These are phyloP conservation scores for Backusella parvicylindrica DNA, from an alignment of 192 early-diverging fungal genomes.

Conservation along the genomic window DNA sequence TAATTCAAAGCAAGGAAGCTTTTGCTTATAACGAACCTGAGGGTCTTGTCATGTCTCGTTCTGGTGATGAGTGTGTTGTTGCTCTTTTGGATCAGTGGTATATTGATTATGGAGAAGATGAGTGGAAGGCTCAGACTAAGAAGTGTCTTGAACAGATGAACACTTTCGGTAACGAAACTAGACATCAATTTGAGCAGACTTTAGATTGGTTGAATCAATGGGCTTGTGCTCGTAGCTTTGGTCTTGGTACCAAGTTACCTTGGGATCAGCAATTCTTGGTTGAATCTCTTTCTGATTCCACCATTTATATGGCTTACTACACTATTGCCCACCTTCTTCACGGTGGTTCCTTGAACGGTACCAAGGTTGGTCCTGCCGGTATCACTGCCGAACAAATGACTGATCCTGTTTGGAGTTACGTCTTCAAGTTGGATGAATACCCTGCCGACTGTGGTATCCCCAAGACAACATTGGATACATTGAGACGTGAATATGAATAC, in stretches of 20 bases:
- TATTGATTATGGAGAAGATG: slow-evolving; percentile 91
- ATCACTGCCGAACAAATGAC: slow-evolving; percentile 87
- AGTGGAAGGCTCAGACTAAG: slow-evolving; percentile 76
- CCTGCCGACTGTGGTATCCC: slow-evolving; percentile 60
- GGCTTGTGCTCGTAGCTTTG: slow-evolving; percentile 94
- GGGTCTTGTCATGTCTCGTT: slow-evolving; percentile 85
- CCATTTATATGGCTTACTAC: slow-evolving; percentile 99
- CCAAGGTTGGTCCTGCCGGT: slow-evolving; percentile 67
- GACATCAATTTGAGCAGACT: slow-evolving; percentile 79
- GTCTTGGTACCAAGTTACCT: slow-evolving; percentile 88
- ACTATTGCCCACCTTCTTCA: slow-evolving; percentile 93
- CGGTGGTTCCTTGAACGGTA: slow-evolving; percentile 81
- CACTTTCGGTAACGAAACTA: slow-evolving; percentile 75
- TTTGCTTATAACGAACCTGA: slow-evolving; percentile 97
- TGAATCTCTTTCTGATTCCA: slow-evolving; percentile 96
- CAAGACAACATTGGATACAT: slow-evolving; percentile 63
- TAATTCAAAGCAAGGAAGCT: slow-evolving; percentile 70
- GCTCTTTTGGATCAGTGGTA: slow-evolving; percentile 98
- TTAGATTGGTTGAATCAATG: slow-evolving; percentile 94
- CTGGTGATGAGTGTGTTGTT: slow-evolving; percentile 97
- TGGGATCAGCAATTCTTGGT: slow-evolving; percentile 93
- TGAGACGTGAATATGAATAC: slow-evolving; percentile 92
- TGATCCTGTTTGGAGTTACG: slow-evolving; percentile 89
- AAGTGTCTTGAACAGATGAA: slow-evolving; percentile 81
- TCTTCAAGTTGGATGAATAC: slow-evolving; percentile 68